These are phyloP conservation scores for Seiridium cupressi DNA, from an alignment of 2,329 filamentous ascomycete species.

Conservation along the genomic window DNA sequence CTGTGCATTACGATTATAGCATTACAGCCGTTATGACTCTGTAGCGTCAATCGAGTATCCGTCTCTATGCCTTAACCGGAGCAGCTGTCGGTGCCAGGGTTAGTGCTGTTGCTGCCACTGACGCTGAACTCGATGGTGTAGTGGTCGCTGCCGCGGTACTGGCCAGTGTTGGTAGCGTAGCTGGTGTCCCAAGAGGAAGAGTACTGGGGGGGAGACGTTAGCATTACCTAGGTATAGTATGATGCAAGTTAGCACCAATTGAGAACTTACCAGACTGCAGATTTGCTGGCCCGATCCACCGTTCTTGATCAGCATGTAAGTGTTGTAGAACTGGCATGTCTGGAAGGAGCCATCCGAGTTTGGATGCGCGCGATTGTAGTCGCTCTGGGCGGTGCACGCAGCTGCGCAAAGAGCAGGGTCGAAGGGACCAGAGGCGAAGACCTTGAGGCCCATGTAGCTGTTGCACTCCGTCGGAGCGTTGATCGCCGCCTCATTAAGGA, in stretches of 20 bases:
- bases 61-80: neutral
- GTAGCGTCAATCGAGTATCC: neutral
- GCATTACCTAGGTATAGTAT: neutral
- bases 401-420: slow-evolving; percentile 25
- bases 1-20: neutral
- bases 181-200: slow-evolving; percentile 15
- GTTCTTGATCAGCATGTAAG: slow-evolving; percentile 23
- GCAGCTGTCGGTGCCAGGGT: slow-evolving; percentile 9
- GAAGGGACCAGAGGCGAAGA: slow-evolving; percentile 25
- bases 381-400: slow-evolving; percentile 24
- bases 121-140: slow-evolving; percentile 26
- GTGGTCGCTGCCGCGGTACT: slow-evolving; percentile 23
- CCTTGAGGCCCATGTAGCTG: slow-evolving; percentile 27
- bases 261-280: slow-evolving; percentile 10
- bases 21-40: neutral
- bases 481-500: slow-evolving; percentile 22
- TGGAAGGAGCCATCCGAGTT: slow-evolving; percentile 16
- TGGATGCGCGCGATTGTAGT: slow-evolving; percentile 22
- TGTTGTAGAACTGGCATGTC: slow-evolving; percentile 23
- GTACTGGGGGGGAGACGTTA: neutral
- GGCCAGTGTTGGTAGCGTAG: slow-evolving; percentile 10
- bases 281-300: slow-evolving; percentile 26
- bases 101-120: slow-evolving; percentile 15
- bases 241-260: no score
- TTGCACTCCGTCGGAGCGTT: slow-evolving; percentile 21